Evolutionary conservation across 768 basidiomycete species (phyloP), one percentile per base, ranked within the genome.

Genomic region (Leccinum fibrillosum): DNA sequence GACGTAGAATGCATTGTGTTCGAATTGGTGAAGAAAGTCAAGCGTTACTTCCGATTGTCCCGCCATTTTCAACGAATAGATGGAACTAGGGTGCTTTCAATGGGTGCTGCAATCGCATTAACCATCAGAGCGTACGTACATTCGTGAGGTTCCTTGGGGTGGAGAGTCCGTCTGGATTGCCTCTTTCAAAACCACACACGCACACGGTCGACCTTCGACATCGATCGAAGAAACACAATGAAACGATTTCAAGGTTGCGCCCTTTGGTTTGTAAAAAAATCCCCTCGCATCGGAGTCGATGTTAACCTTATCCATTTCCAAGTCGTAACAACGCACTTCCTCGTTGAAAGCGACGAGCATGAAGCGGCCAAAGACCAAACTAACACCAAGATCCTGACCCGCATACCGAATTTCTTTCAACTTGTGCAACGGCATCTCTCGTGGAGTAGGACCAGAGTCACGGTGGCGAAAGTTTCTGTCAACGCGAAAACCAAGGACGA

Each of bases 241-340:
- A 34, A 53, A 62, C 9, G 53, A 62, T 30, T 1, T 34, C 25
- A 64, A 15, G 13, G 17, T 21, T 1, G 32, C 15, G 17, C 44
- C 19, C 3, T 47, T 19, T 4, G 44, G 17, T 54, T 54, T 57
- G 28, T 65, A 58, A 49, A 65, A 26, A 26, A 65, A 32, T 12
- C 42, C 10, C 35, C 47, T 57, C 6, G 44, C 42, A 12, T 35
- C 13, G 34, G 34, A 35, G 34, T 35, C 13, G 34, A 35, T 35
- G 34, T 35, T 13, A 35, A 35, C 34, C 34, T 2, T 35, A 35
- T 35, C 34, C 13, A 35, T 35, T 13, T 35, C 34, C 51, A 60
- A 25, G 25, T 64, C 56, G 51, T 67, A 62, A 13, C 66, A 66
- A 7, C 55, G 53, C 15, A 66, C 51, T 49, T 59, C 54, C 13